Evolutionary conservation across 2,329 filamentous ascomycete species (phyloP).

Genomic region (Talaromyces sp.): DNA sequence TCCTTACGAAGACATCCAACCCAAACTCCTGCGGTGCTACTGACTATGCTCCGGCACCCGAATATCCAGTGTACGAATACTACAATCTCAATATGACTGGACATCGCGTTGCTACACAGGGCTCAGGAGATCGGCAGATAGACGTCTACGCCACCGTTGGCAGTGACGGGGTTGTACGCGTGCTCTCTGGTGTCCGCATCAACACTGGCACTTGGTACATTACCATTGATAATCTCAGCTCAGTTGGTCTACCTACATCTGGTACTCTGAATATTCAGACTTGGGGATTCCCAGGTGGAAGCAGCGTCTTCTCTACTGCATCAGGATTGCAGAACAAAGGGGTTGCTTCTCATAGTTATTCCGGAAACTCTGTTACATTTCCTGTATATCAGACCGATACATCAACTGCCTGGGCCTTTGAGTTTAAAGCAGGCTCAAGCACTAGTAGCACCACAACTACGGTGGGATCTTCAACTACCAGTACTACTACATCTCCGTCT

Average conservation of each 20-base stretch:
- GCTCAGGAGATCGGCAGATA: constrained; percentile 30
- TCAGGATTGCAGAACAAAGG: constrained; percentile 28
- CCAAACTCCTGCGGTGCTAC: constrained; percentile 1
- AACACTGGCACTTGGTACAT: constrained; percentile 31
- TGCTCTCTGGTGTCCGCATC: constrained; percentile 32
- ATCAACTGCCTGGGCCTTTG: constrained; percentile 37
- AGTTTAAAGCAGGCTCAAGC: constrained; percentile 24
- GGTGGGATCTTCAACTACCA: background rate
- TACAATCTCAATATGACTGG: constrained; percentile 45
- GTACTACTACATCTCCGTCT: background rate
- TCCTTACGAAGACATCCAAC: constrained; percentile 32
- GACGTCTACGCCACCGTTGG: constrained; percentile 38
- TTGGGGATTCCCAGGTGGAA: constrained; percentile 23
- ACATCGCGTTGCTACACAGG: constrained; percentile 32
- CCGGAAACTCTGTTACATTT: constrained; percentile 32
- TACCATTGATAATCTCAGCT: constrained; percentile 27
- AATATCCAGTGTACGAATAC: constrained; percentile 48
- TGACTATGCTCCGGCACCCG: constrained; percentile 39
- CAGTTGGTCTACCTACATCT: background rate
- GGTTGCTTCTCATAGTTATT: constrained; percentile 29
- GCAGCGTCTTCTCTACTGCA: constrained; percentile 20
- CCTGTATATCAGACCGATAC: constrained; percentile 33
- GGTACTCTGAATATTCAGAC: constrained; percentile 2
- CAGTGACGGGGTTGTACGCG: constrained; percentile 24
- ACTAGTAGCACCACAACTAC: background rate